Evolutionary conservation across 306 rosid species (phyloP), one percentile per base, ranked within the genome.

Genomic region (Pyrus communis): DNA sequence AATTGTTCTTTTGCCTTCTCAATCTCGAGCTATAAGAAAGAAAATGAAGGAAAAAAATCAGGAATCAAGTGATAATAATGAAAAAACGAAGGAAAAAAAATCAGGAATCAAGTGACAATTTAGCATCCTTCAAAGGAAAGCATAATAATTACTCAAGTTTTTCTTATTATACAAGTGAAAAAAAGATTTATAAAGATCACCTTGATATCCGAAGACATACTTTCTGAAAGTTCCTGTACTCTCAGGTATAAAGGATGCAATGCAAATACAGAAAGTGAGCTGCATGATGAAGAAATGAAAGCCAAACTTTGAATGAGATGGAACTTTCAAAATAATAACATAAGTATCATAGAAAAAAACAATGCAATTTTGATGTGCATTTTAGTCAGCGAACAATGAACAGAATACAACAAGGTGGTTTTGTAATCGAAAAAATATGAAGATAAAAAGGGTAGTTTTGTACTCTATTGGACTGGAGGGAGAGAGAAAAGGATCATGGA

Each of bases 181-280:
- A 30, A 51, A 70, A 54, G 54, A 43, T 21, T 52, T 40, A 71
- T 14, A 59, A 67, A 23, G 54, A 64, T 71, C 75, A 90, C 98
- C 97, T 86, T 90, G 86, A 95, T 84, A 81, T 88, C 97, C 82
- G 82, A 86, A 31, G 96, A 88, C 69, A 92, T 77, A 73, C 87
- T 89, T 58, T 83, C 84, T 54, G 98, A 92, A 82, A 95, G 97
- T 76, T 92, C 93, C 75, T 95, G 92, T 69, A 95, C 93, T 85
- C 96, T 86, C 78, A 95, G 80, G 91, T 95, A 95, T 70, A 95
- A 85, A 11, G 98, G 98, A 86, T 95, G 98, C 84, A 95, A 75
- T 19, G 98, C 98, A 87, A 81, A 95, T 69, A 95, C 98, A 28
- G 98, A 95, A 57, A 95, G 92, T 66, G 98, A 95, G 81, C 98